Evolutionary conservation across 352 stramenopile species (phyloP), one percentile per base, ranked within the genome.

Genomic region (Thraustochytrium striatum): DNA sequence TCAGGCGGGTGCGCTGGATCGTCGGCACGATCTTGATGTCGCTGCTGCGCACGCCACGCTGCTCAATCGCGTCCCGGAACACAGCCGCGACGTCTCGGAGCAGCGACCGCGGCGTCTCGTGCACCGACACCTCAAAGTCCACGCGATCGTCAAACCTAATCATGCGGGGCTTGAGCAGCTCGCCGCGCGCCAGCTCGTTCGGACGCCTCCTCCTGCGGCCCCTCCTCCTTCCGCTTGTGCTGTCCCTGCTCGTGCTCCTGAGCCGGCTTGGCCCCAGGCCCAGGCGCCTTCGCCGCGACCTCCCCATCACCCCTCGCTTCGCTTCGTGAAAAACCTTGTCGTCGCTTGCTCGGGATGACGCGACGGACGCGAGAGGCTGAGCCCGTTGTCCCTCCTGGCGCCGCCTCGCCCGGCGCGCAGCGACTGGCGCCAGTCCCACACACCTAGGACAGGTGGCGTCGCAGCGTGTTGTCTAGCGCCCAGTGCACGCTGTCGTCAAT

Each of bases 91-190:
- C 85, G 69, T 94, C 89, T 38, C 89, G 89, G 82, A 91, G 61
- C 43, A 94, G 57, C 28, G 91, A 86, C 70, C 87, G 85, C 21
- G 88, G 89, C 65, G 88, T 90, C 58, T 79, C 78, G 82, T 94
- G 89, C 68, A 92, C 86, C 28, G 89, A 94, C 57, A 93, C 88
- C 61, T 94, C 87, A 62, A 93, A 92, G 47, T 84, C 88, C 11
- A 38, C 25, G 13, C 30, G 35, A 0, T 70, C 59, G 11, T 57
- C 38, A 38, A 70, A 70, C 59, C 9, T 8, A 55, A 70, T 53
- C 25, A 69, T 19, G 7, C 44, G 58, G 19, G 38, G 28, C 33
- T 69, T 25, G 28, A 43, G 9, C 58, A 33, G 13, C 1, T 32
- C 28, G 8, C 28, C 38, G 11, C 44, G 38, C 25, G 25, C 44